Evolutionary conservation across 208 protist species (phyloP).

Genomic region (Strigomonas culicis): DNA sequence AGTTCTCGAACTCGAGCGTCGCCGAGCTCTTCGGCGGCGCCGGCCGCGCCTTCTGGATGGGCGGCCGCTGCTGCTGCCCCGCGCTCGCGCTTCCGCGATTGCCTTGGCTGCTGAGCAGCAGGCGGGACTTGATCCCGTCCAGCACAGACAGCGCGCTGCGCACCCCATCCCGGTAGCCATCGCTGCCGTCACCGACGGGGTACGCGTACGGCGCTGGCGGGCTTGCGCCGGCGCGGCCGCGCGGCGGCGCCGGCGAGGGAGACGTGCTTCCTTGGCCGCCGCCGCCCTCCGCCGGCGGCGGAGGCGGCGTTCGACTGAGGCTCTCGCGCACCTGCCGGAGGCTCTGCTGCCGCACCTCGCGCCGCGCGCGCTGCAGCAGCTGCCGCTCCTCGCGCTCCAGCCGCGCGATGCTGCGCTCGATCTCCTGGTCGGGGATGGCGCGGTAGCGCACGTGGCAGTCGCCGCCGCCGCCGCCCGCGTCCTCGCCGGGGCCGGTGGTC

Average conservation of each 20-base stretch:
- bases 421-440: constrained; percentile 36
- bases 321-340: constrained; percentile 62
- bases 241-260: not conserved
- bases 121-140: constrained; percentile 41
- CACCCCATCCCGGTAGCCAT: constrained; percentile 15
- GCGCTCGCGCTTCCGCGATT: constrained; percentile 9
- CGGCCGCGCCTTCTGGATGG: constrained; percentile 19
- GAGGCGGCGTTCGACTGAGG: constrained; percentile 22
- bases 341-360: constrained; percentile 53
- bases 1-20: too few species aligned
- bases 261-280: constrained; percentile 9
- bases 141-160: constrained; percentile 70
- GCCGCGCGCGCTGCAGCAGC: constrained; percentile 46
- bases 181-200: not conserved
- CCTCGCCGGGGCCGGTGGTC: too few species aligned
- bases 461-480: not conserved
- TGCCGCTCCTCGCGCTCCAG: constrained; percentile 64
- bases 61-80: constrained; percentile 1
- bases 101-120: constrained; percentile 24
- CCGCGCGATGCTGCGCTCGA: constrained; percentile 48
- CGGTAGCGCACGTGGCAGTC: constrained; percentile 22
- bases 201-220: too few species aligned
- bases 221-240: too few species aligned
- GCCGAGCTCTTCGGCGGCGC: constrained; percentile 12
- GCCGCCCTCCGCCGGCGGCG: too few species aligned